Conservation (phyloP, 2,329 filamentous ascomycete genomes). For the Neodidymelliopsis sp. region DNA sequence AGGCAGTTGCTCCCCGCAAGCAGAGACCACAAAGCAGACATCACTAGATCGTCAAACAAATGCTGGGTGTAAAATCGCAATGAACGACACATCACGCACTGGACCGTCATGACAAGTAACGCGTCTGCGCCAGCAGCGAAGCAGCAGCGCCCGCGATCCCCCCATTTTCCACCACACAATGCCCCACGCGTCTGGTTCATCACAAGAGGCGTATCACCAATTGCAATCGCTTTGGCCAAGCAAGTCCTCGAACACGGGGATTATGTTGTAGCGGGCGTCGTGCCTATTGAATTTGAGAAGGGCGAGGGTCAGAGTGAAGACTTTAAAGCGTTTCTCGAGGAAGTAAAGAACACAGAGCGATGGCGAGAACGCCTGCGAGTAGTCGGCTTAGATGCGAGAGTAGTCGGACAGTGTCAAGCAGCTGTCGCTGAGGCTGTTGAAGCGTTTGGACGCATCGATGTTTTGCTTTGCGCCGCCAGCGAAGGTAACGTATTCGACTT, state of each 20-base stretch:
- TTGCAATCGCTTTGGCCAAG: slow-evolving; percentile 82
- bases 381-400: slow-evolving; percentile 66
- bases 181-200: slow-evolving; percentile 90
- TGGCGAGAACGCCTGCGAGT: slow-evolving; percentile 80
- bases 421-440: slow-evolving; percentile 86
- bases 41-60: not conserved
- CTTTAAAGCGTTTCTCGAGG: slow-evolving; percentile 79
- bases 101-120: slow-evolving; percentile 11
- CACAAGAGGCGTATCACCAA: slow-evolving; percentile 83
- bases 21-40: not conserved
- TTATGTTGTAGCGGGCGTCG: slow-evolving; percentile 84
- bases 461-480: slow-evolving; percentile 86
- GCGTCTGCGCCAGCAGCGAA: slow-evolving; percentile 18
- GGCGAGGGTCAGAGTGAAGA: slow-evolving; percentile 75
- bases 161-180: slow-evolving; percentile 67
- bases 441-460: slow-evolving; percentile 86
- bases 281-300: slow-evolving; percentile 76
- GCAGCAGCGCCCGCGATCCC: slow-evolving; percentile 47
- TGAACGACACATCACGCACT: not conserved
- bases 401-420: slow-evolving; percentile 77
- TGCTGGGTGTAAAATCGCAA: not conserved
- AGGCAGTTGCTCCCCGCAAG: slow-evolving; percentile 23
- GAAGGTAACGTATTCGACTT: slow-evolving; percentile 66
- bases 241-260: slow-evolving; percentile 90
- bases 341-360: slow-evolving; percentile 72